Evolutionary conservation across 2,329 filamentous ascomycete species (phyloP).

Genomic region (Calonectria naviculata): DNA sequence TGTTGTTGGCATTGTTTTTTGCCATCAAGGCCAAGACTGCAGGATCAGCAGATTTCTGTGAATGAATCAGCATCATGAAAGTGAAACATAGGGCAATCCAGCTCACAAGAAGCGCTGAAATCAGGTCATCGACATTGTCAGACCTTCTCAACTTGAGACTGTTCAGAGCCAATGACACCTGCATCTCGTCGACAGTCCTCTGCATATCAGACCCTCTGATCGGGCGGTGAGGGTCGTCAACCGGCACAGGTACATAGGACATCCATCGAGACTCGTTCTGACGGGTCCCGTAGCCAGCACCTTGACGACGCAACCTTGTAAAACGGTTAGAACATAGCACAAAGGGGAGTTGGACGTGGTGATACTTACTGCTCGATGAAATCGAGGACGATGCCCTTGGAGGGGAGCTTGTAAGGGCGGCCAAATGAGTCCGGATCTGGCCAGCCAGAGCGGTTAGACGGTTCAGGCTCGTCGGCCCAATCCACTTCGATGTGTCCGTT

Average conservation of each 20-base stretch:
- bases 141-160: slow-evolving; percentile 64
- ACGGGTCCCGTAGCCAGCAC: slow-evolving; percentile 50
- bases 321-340: slow-evolving; percentile 25
- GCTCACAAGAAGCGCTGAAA: slow-evolving; percentile 73
- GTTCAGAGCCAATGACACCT: slow-evolving; percentile 73
- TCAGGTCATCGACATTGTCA: slow-evolving; percentile 63
- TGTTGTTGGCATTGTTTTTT: slow-evolving; percentile 56
- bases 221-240: slow-evolving; percentile 31
- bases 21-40: slow-evolving; percentile 60
- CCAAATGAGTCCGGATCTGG: slow-evolving; percentile 71
- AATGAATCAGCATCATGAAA: slow-evolving; percentile 20
- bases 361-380: slow-evolving; percentile 75
- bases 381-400: slow-evolving; percentile 74
- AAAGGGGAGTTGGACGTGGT: not conserved
- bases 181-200: slow-evolving; percentile 69
- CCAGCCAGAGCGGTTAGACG: slow-evolving; percentile 66
- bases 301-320: slow-evolving; percentile 49
- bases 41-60: slow-evolving; percentile 57
- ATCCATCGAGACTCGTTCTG: slow-evolving; percentile 45
- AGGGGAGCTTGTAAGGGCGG: slow-evolving; percentile 72
- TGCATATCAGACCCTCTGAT: slow-evolving; percentile 50
- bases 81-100: not conserved
- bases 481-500: slow-evolving; percentile 80
- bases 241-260: slow-evolving; percentile 39
- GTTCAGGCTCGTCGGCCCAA: slow-evolving; percentile 66